Base-by-base conservation (phyloP, 768 basidiomycete genomes). In the Cystoderma amianthinum region DNA sequence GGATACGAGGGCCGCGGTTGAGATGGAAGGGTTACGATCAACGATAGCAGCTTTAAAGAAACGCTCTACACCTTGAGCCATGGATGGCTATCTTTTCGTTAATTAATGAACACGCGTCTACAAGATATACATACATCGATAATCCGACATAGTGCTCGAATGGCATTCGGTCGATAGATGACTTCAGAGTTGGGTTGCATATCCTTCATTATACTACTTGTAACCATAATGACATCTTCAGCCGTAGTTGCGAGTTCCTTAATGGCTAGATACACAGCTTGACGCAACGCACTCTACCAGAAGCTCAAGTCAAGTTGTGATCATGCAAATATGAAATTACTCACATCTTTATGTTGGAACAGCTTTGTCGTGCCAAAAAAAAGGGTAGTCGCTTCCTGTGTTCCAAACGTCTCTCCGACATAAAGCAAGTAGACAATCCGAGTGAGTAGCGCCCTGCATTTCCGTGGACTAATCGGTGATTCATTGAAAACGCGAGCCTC, bases 21-120 rank as follows among this genome's bases (percentile, higher is more conserved):
- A 87, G 55, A 97, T 96, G 43, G 92, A 88, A 1, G 94, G 83
- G 54, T 89, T 96, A 46, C 85, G 82, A 71, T 98, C 96, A 33
- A 99, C 95, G 48, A 99, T 96, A 39, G 96, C 96, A 2, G 95
- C 90, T 63, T 98, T 98, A 76, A 98, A 98, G 78, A 95, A 98
- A 43, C 96, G 85, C 62, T 99, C 96, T 34, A 96, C 85, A 48
- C 92, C 92, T 76, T 97, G 94, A 6, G 93, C 85, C 91, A 95
- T 94, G n/a, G 91, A 93, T n/a, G 89, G 89, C 93, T 94, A 60
- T 20, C 43, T n/a, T n/a, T 21, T 42, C 34, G 13, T 21, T 16
- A 11, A 40, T 36, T 32, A 45, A 40, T 11, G 21, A 11, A 36
- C 24, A n/a, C 36, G 36, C 41, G 30, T n/a, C 3, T 32, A 33